phyloP scores from a whole-genome alignment of 768 basidiomycete species.

The Tulasnella sp. region DNA sequence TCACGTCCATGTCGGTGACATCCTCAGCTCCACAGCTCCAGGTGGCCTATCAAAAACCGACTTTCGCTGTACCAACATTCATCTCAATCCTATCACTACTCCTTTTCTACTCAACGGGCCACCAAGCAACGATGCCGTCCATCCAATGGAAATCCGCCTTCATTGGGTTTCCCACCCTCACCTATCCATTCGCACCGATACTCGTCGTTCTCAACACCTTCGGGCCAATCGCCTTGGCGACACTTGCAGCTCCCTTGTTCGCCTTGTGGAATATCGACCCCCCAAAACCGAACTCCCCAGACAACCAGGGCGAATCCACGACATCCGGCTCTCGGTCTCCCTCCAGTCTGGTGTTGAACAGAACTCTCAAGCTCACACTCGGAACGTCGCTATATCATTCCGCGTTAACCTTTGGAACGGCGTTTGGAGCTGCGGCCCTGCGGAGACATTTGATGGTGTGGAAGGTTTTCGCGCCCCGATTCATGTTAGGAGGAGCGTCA shows the following conservation, averaged over 20 bases:
- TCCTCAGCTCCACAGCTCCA: neutral
- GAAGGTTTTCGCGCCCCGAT: conserved; percentile 97
- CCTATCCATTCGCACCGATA: conserved; percentile 64
- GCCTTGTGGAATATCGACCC: conserved; percentile 82
- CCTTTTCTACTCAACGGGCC: conserved; percentile 81
- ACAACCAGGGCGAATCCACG: conserved; percentile 20
- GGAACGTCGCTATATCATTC: conserved; percentile 65
- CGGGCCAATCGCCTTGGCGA: conserved; percentile 59
- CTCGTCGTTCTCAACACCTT: conserved; percentile 72
- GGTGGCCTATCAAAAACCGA: conserved; percentile 26
- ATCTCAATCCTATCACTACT: conserved; percentile 70
- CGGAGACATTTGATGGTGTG: conserved; percentile 93
- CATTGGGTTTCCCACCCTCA: conserved; percentile 56
- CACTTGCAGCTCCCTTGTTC: conserved; percentile 61
- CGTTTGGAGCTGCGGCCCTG: conserved; percentile 64
- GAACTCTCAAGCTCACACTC: conserved; percentile 37
- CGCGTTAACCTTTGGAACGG: conserved; percentile 56
- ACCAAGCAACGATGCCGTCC: conserved; percentile 80
- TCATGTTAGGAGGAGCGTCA: conserved; percentile 66
- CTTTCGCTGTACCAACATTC: conserved; percentile 62
- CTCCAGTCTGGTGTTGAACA: conserved; percentile 27
- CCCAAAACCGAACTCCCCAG: conserved; percentile 25
- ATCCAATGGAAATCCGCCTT: conserved; percentile 97
- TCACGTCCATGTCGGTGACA: conserved; percentile 40
- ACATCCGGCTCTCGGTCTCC: neutral